phyloP scores from a whole-genome alignment of 768 basidiomycete genomes.

The Hydnum rufescens region DNA sequence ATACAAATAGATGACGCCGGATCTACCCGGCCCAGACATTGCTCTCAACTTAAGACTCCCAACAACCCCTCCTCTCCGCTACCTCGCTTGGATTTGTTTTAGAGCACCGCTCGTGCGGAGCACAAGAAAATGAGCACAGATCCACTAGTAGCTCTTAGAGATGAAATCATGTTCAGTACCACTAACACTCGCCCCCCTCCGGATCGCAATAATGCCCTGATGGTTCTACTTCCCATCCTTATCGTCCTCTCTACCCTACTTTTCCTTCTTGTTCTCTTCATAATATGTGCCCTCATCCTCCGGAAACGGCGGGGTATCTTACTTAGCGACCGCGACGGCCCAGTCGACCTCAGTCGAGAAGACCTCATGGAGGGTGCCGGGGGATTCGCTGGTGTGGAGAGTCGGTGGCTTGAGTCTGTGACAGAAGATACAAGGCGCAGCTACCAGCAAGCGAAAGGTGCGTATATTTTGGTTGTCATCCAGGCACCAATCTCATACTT shows the following conservation, averaged over 20 bases:
- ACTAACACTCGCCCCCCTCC: neutral
- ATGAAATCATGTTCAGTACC: neutral
- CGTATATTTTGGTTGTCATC: slow-evolving; percentile 11
- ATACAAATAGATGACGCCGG: neutral
- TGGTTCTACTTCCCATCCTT: slow-evolving; percentile 81
- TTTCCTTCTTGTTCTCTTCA: slow-evolving; percentile 79
- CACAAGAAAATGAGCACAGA: neutral
- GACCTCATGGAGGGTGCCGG: slow-evolving; percentile 83
- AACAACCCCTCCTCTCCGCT: neutral
- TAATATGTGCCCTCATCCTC: slow-evolving; percentile 73
- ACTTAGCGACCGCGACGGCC: slow-evolving; percentile 74
- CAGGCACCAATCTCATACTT: neutral
- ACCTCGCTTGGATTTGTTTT: too few relatives aligned
- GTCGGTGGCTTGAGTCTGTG: slow-evolving; percentile 79
- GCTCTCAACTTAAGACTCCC: neutral
- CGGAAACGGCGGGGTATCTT: slow-evolving; percentile 57
- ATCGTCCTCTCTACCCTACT: slow-evolving; percentile 86
- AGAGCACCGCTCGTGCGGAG: neutral
- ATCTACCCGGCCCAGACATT: neutral
- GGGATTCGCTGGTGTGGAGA: slow-evolving; percentile 80
- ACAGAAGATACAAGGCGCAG: slow-evolving; percentile 41
- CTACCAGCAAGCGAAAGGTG: slow-evolving; percentile 80
- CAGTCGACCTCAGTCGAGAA: slow-evolving; percentile 80
- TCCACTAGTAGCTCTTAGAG: neutral
- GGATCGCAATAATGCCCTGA: slow-evolving; percentile 33